Conservation (phyloP, 1,284 basidiomycete species). For the Coniferiporia weirii region DNA sequence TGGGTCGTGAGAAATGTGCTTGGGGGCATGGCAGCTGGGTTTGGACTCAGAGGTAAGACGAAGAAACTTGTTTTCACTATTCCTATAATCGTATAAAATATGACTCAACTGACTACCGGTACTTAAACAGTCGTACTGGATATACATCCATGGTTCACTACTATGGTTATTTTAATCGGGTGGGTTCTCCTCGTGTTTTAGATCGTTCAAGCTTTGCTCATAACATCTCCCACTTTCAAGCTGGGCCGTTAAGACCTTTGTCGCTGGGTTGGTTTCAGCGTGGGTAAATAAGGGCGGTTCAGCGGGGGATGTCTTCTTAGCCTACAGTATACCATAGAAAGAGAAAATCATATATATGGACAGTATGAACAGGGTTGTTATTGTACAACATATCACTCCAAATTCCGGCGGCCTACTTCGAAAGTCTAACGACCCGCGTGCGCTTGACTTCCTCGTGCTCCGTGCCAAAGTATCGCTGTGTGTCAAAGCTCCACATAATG, state of each 20-base stretch:
- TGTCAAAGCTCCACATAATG: constrained; percentile 38
- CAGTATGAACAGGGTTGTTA: neutral
- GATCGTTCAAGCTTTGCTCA: neutral
- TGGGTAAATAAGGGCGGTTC: constrained; percentile 54
- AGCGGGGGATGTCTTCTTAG: constrained; percentile 58
- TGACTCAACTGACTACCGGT: constrained; percentile 26
- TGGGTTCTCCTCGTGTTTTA: neutral
- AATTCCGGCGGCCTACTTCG: neutral
- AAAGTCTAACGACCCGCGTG: constrained; percentile 20
- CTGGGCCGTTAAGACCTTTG: constrained; percentile 68
- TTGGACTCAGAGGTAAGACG: constrained; percentile 52
- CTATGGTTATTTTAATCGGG: constrained; percentile 68
- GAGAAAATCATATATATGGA: neutral
- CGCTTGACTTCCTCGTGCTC: constrained; percentile 20
- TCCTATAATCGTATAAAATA: neutral
- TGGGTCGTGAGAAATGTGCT: constrained; percentile 83
- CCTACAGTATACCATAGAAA: constrained; percentile 67
- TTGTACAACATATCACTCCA: neutral
- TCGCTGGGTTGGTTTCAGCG: constrained; percentile 52
- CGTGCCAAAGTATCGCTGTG: constrained; percentile 32
- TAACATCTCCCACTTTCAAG: neutral
- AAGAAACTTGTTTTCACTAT: neutral
- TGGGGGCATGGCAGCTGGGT: constrained; percentile 79
- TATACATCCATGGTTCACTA: constrained; percentile 71
- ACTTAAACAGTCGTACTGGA: constrained; percentile 60